Evolutionary conservation across 352 stramenopile species (phyloP).

Genomic region (Globisporangium barbulae): DNA sequence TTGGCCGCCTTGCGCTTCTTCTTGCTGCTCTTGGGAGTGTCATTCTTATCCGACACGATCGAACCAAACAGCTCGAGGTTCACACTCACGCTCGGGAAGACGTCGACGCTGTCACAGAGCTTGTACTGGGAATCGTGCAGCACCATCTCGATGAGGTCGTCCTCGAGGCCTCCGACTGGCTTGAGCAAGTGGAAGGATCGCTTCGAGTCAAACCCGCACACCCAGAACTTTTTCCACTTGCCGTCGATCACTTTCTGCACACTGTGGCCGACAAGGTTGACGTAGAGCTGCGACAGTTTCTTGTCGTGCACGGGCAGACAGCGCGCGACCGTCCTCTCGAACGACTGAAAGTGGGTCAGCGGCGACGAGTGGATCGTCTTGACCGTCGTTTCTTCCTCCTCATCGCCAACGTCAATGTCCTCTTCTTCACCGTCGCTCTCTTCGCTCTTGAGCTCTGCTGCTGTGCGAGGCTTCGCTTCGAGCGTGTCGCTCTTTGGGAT

Average conservation of each 20-base stretch:
- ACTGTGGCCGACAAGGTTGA: conserved; percentile 62
- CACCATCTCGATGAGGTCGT: conserved; percentile 60
- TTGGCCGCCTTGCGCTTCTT: conserved; percentile 62
- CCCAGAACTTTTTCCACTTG: conserved; percentile 75
- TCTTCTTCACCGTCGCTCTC: background rate
- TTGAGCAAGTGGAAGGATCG: conserved; percentile 62
- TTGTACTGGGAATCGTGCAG: conserved; percentile 81
- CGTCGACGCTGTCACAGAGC: conserved; percentile 38
- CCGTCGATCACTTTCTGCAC: conserved; percentile 76
- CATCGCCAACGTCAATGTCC: background rate
- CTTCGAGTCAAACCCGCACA: conserved; percentile 63
- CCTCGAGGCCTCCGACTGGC: conserved; percentile 31
- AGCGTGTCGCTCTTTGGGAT: background rate
- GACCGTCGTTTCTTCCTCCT: conserved; percentile 13
- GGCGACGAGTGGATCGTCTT: conserved; percentile 69
- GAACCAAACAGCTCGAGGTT: conserved; percentile 52
- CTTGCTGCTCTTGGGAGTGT: conserved; percentile 20
- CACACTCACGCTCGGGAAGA: conserved; percentile 44
- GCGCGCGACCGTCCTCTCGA: conserved; percentile 72
- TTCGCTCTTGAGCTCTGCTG: background rate
- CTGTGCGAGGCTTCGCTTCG: background rate
- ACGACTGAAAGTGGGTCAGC: conserved; percentile 84
- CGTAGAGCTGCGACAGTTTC: conserved; percentile 53
- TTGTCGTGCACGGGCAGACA: conserved; percentile 52
- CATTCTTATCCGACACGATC: conserved; percentile 9